Base-by-base conservation (phyloP, 208 protist species). In the Crithidia thermophila region DNA sequence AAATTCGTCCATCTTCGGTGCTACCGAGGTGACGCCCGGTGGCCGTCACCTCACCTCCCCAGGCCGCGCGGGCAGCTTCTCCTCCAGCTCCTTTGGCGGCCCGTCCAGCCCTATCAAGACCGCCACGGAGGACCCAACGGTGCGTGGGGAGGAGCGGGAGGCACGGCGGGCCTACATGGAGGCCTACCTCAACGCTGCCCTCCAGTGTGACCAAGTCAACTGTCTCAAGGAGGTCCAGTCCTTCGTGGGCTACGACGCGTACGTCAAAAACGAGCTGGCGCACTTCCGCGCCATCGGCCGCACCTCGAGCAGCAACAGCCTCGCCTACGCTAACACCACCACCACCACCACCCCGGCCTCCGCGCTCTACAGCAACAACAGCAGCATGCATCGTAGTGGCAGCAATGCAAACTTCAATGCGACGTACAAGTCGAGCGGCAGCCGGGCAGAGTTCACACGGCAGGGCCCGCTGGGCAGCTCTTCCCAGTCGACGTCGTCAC, bases 191-290 rank as follows among this genome's bases (percentile, higher is more conserved):
- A 82, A 68, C 53, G 28, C 59, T 9, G 73, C 69, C 11, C 34
- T 82, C 0, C 51, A 63, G 40, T 70, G 56, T 25, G 42, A 42
- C 4, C 42, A 70, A 20, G 66, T 84, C 28, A 69, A 43, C 55
- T 75, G 70, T 27, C 61, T 90, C 28, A 51, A 74, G 34, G 80
- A 90, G 64, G 28, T 90, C 28, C 84, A 87, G 60, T 55, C 71
- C 43, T 83, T 90, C 45, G 64, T 87, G 3, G 81, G 84, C 23
- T 87, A 85, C 50, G 45, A 42, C 33, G 18, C 63, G 30, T 83
- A 74, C 51, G 16, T 72, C 0, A 69, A 75, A 25, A 64, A 55
- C 43, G 72, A 79, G 30, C 52, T 67, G 10, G 56, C 62, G 2
- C 60, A 23, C 16, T 68, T 58, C 20, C 63, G 52, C 25, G 47